Evolutionary conservation across 805 yeast genomes (phyloP).

Genomic region (Candida coquimbonensis): DNA sequence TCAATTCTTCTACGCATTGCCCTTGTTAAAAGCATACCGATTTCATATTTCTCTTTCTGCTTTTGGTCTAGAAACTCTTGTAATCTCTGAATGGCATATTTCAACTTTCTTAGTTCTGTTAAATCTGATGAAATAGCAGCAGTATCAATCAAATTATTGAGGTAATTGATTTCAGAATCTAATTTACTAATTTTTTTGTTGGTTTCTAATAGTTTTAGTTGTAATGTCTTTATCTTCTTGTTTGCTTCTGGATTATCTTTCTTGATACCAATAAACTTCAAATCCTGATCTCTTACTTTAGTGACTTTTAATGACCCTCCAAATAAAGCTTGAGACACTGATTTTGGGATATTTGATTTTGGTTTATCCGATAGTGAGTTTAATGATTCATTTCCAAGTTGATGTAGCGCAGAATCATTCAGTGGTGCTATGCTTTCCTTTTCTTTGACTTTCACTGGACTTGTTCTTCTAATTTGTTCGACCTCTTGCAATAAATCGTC

Average conservation of each 20-base stretch:
- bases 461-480: slow-evolving; percentile 16
- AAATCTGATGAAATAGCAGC: slow-evolving; percentile 30
- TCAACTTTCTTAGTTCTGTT: slow-evolving; percentile 29
- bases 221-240: slow-evolving; percentile 22
- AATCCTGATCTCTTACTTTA: slow-evolving; percentile 22
- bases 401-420: slow-evolving; percentile 4
- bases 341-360: slow-evolving; percentile 17
- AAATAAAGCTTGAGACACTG: slow-evolving; percentile 23
- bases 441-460: slow-evolving; percentile 9
- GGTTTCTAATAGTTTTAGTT: slow-evolving; percentile 27
- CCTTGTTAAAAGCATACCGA: slow-evolving; percentile 33
- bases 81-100: slow-evolving; percentile 29
- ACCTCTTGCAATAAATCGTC: slow-evolving; percentile 23
- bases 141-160: slow-evolving; percentile 27
- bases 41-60: slow-evolving; percentile 35
- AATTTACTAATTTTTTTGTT: slow-evolving; percentile 29
- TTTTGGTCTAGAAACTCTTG: slow-evolving; percentile 35
- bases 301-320: slow-evolving; percentile 20
- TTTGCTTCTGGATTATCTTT: slow-evolving; percentile 13
- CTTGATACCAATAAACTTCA: slow-evolving; percentile 20
- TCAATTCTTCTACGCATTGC: slow-evolving; percentile 34
- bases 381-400: slow-evolving; percentile 3
- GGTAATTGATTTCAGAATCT: slow-evolving; percentile 31
- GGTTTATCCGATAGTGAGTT: slow-evolving; percentile 5
- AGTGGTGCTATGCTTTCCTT: too few relatives aligned